Evolutionary conservation across 345 rosid species (phyloP), one percentile per base, ranked within the genome.

Genomic region (Boechera stricta): DNA sequence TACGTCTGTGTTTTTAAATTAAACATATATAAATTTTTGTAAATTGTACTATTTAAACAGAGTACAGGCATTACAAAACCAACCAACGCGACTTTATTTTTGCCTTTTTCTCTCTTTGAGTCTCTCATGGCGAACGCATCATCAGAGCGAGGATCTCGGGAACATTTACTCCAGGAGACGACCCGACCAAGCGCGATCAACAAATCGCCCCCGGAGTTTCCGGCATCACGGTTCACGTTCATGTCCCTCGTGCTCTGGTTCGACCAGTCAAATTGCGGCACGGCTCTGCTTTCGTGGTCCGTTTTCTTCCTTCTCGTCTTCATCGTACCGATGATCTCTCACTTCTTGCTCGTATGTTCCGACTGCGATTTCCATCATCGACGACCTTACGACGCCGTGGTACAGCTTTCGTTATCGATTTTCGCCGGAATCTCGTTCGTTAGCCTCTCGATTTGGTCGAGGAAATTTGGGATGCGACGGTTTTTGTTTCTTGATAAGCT

Each of bases 401-500:
- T 91, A 0, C 94, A 94, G 80, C 29, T 87, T 11, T 94, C 97
- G 2, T 88, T 94, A 0, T 91, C 98, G 26, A 78, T 83, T 5
- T 94, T 86, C 61, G 90, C 96, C 1, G 77, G 87, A 24, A 81
- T 91, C 67, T 90, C 98, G 9, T 91, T 91, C 67, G 10, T 85
- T 15, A 79, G 83, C 75, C 84, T 93, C 24, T 78, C 96, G 16
- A 36, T 63, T 38, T 94, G 98, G 98, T 77, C 88, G 10, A 82
- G 87, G 6, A 91, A 84, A 81, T 91, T 84, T 38, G 97, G 98
- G n/a, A 64, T 88, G 73, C 59, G 83, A 70, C 84, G 77, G 77
- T 90, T 94, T 63, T 76, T 94, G 41, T 91, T 94, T 68, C 83
- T 94, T 32, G 96, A 94, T 74, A 93, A 88, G 81, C 61, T 91